Percentiles rank a stretch among this genome's conserved stretches.
Evolutionary conservation across 352 stramenopile species (phyloP).

Genomic region (Globisporangium viniferum): DNA sequence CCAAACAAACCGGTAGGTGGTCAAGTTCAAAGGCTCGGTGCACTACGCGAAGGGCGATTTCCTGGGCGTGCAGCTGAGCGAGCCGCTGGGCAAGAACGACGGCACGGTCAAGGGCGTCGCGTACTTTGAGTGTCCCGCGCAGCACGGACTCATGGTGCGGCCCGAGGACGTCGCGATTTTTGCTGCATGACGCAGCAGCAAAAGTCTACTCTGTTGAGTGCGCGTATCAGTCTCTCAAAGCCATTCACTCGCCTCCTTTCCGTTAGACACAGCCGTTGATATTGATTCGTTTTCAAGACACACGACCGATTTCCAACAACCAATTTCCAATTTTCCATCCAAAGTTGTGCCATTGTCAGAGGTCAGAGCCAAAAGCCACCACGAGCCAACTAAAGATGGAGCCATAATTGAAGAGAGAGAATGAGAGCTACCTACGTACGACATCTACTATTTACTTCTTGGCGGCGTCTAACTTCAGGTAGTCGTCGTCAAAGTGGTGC

Average conservation of each 20-base stretch:
- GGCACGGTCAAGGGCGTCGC: conserved; percentile 58
- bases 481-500: conserved; percentile 98
- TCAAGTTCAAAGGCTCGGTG: conserved; percentile 59
- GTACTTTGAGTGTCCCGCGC: conserved; percentile 59
- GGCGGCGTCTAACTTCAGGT: conserved; percentile 84
- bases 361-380: background rate
- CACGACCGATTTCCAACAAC: background rate
- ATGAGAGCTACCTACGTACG: conserved; percentile 3
- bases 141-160: conserved; percentile 71
- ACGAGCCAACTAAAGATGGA: background rate
- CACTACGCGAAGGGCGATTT: conserved; percentile 78
- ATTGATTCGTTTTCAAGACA: background rate
- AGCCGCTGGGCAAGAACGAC: conserved; percentile 69
- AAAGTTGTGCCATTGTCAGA: too few relatives aligned
- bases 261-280: background rate
- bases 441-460: conserved; percentile 26
- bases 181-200: conserved; percentile 1
- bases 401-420: conserved; percentile 1
- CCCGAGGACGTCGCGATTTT: conserved; percentile 29
- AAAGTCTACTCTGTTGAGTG: background rate
- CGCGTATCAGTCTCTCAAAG: background rate
- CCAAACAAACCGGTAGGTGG: conserved; percentile 22
- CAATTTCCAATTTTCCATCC: background rate
- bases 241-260: background rate
- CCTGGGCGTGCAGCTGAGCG: conserved; percentile 54